Conservation (phyloP, 805 yeast species). For the Kluyveromyces dobzhanskii region DNA sequence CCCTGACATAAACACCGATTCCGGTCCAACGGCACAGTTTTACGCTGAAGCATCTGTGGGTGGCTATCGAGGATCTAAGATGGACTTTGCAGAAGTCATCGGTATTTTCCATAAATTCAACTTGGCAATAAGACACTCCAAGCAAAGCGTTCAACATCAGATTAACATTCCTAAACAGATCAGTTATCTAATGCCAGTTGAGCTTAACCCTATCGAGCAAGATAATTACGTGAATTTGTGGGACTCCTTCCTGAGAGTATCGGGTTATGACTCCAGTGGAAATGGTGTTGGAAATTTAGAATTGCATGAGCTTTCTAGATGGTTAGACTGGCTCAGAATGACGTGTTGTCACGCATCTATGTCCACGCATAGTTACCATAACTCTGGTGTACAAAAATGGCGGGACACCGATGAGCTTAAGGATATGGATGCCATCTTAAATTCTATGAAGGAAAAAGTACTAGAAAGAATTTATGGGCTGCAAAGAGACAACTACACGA, state of each 20-base stretch:
- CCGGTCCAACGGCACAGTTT: too few relatives aligned
- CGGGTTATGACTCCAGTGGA: slow-evolving; percentile 41
- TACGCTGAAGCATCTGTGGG: slow-evolving; percentile 12
- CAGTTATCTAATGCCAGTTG: slow-evolving; percentile 58
- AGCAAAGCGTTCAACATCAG: slow-evolving; percentile 70
- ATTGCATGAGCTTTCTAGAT: slow-evolving; percentile 49
- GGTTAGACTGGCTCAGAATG: slow-evolving; percentile 66
- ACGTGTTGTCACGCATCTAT: slow-evolving; percentile 71
- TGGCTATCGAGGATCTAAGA: slow-evolving; percentile 8
- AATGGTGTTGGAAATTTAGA: slow-evolving; percentile 45
- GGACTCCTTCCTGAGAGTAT: slow-evolving; percentile 49
- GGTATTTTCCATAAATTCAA: slow-evolving; percentile 47
- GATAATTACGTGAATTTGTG: slow-evolving; percentile 66
- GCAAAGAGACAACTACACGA: slow-evolving; percentile 40
- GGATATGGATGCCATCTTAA: slow-evolving; percentile 55
- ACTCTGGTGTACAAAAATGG: slow-evolving; percentile 13
- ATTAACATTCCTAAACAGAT: slow-evolving; percentile 72
- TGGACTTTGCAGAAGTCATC: slow-evolving; percentile 36
- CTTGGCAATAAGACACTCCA: slow-evolving; percentile 63
- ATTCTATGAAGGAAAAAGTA: slow-evolving; percentile 53
- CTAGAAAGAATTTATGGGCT: slow-evolving; percentile 37
- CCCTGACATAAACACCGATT: too few relatives aligned
- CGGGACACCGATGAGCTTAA: slow-evolving; percentile 2
- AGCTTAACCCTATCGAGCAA: slow-evolving; percentile 77
- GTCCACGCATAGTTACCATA: slow-evolving; percentile 11